These are phyloP conservation scores for Sporothrix humicola DNA, from an alignment of 2,329 filamentous ascomycete genomes.

Conservation along the genomic window DNA sequence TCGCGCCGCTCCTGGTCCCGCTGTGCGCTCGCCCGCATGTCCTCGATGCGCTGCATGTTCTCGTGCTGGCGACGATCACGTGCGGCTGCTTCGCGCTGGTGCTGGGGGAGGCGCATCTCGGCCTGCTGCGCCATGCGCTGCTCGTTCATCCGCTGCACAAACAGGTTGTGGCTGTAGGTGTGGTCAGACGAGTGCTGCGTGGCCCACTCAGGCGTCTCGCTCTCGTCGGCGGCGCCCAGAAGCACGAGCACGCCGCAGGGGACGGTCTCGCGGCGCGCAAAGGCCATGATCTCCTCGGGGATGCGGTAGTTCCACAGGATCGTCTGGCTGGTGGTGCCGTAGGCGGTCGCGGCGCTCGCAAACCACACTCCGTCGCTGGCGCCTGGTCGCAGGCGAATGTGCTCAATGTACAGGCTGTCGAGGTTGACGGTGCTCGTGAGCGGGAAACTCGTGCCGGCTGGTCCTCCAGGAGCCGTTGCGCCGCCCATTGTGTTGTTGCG, in stretches of 20 bases:
- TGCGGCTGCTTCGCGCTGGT: slow-evolving; percentile 50
- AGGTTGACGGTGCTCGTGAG: slow-evolving; percentile 41
- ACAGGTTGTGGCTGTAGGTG: slow-evolving; percentile 47
- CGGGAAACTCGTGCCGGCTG: slow-evolving; percentile 1
- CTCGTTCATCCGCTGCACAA: slow-evolving; percentile 49
- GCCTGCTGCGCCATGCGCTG: slow-evolving; percentile 50
- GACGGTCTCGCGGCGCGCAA: slow-evolving; percentile 59
- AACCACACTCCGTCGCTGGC: slow-evolving; percentile 60
- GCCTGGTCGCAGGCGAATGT: slow-evolving; percentile 48
- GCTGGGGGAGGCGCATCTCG: slow-evolving; percentile 53
- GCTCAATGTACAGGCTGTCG: slow-evolving; percentile 54
- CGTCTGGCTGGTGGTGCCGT: slow-evolving; percentile 59
- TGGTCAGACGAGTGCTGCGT: slow-evolving; percentile 49
- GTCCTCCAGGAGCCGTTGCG: background rate
- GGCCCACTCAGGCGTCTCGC: slow-evolving; percentile 61
- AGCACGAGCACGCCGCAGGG: slow-evolving; percentile 66
- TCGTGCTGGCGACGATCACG: slow-evolving; percentile 52
- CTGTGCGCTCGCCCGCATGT: slow-evolving; percentile 52
- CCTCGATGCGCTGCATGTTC: slow-evolving; percentile 53
- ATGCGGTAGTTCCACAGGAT: slow-evolving; percentile 67
- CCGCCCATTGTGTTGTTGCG: slow-evolving; percentile 36
- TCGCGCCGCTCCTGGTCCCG: slow-evolving; percentile 52
- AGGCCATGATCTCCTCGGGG: slow-evolving; percentile 56
- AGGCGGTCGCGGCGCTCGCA: slow-evolving; percentile 60
- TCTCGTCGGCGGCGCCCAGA: slow-evolving; percentile 55